Percentiles rank a stretch among this genome's conserved stretches.
These are phyloP conservation scores for Sporothrix globosa DNA, from an alignment of 2,329 filamentous ascomycete species.

Conservation along the genomic window DNA sequence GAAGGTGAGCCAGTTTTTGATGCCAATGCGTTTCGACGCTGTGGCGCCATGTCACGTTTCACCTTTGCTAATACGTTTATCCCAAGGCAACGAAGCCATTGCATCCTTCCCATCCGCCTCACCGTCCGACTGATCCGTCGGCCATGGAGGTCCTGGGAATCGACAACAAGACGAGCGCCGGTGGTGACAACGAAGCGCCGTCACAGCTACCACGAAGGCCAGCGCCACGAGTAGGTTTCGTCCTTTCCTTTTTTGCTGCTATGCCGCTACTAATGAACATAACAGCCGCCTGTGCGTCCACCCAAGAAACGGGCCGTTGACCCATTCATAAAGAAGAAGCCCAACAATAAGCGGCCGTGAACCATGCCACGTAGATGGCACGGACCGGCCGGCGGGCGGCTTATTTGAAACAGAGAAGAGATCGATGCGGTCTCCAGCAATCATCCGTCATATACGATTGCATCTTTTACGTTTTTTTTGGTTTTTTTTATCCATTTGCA, in stretches of 20 bases:
- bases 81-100: conserved; percentile 1
- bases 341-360: conserved; percentile 27
- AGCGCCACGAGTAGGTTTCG: conserved; percentile 5
- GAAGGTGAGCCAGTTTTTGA: conserved; percentile 41
- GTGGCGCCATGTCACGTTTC: too few relatives aligned
- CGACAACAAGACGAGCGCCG: conserved; percentile 33
- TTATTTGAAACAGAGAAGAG: neutral
- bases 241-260: neutral
- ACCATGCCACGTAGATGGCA: neutral
- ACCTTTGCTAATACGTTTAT: neutral
- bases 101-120: conserved; percentile 36
- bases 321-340: conserved; percentile 48
- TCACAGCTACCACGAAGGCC: conserved; percentile 28
- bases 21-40: neutral
- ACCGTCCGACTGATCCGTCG: conserved; percentile 50
- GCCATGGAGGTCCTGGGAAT: conserved; percentile 58
- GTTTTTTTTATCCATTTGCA: neutral
- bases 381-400: neutral
- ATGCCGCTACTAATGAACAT: neutral
- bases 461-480: neutral
- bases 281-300: conserved; percentile 35
- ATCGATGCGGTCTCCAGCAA: too few relatives aligned
- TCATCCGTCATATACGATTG: neutral
- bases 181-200: conserved; percentile 4
- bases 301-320: conserved; percentile 50